Evolutionary conservation across 768 basidiomycete species (phyloP).

Genomic region (Obba rivulosa): DNA sequence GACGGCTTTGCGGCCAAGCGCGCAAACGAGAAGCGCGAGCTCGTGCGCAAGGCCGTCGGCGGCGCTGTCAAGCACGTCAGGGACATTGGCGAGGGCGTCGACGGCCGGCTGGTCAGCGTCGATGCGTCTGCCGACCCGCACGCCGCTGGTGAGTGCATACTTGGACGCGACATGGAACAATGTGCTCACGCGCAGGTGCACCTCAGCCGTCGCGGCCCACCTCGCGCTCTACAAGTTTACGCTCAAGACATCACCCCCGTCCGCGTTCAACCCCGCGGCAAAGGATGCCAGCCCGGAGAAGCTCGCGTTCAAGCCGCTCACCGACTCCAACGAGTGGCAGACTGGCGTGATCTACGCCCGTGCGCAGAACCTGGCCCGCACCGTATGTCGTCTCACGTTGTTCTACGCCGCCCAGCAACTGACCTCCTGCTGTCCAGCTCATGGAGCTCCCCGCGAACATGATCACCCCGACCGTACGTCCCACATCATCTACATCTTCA

Average conservation of each 20-base stretch:
- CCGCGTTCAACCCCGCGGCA: slow-evolving; percentile 57
- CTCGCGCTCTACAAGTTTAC: slow-evolving; percentile 73
- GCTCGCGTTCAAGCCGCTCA: slow-evolving; percentile 40
- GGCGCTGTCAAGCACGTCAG: slow-evolving; percentile 67
- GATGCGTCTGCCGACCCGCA: slow-evolving; percentile 69
- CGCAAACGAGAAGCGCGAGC: slow-evolving; percentile 48
- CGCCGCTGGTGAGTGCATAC: slow-evolving; percentile 55
- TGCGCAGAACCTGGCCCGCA: slow-evolving; percentile 77
- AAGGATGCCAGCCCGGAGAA: slow-evolving; percentile 46
- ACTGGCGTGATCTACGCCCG: slow-evolving; percentile 67
- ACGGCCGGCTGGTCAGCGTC: slow-evolving; percentile 44
- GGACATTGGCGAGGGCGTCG: slow-evolving; percentile 52
- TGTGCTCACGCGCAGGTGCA: slow-evolving; percentile 5
- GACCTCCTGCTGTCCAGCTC: slow-evolving; percentile 37
- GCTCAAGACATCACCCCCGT: slow-evolving; percentile 69
- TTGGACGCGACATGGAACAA: background rate
- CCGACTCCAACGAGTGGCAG: slow-evolving; percentile 57
- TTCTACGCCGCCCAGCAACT: background rate
- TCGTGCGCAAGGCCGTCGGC: slow-evolving; percentile 66
- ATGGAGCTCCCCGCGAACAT: slow-evolving; percentile 86
- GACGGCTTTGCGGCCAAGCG: slow-evolving; percentile 11
- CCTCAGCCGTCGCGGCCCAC: slow-evolving; percentile 68
- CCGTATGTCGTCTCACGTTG: slow-evolving; percentile 36
- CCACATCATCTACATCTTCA: background rate
- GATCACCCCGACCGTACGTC: slow-evolving; percentile 71